Percentiles rank a stretch among this genome's conserved stretches.
Conservation (phyloP, 495 filamentous ascomycete genomes). For the Podospora didyma region DNA sequence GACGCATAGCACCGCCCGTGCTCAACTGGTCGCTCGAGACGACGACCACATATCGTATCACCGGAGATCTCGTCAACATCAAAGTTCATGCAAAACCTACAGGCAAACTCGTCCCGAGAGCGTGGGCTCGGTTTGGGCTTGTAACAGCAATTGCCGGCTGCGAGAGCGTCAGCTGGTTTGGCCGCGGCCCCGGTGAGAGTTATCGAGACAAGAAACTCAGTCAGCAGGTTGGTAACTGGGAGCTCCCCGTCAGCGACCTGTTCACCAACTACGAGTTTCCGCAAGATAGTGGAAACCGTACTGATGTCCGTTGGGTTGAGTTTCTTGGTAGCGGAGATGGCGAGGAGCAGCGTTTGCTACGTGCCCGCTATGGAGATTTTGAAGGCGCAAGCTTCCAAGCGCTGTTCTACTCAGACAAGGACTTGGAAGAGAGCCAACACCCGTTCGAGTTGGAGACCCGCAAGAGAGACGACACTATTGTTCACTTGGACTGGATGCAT, state of each 20-base stretch:
- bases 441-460: constrained; percentile 52
- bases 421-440: constrained; percentile 55
- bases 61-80: constrained; percentile 37
- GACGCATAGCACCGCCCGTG: constrained; percentile 54
- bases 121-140: constrained; percentile 58
- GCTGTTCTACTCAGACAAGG: constrained; percentile 44
- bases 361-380: constrained; percentile 37
- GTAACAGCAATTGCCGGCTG: constrained; percentile 42
- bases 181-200: constrained; percentile 59
- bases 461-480: constrained; percentile 45
- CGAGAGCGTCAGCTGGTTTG: constrained; percentile 54
- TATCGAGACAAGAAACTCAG: constrained; percentile 61
- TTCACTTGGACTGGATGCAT: constrained; percentile 59
- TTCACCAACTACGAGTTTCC: constrained; percentile 61
- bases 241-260: constrained; percentile 37
- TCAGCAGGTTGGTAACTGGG: constrained; percentile 52
- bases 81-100: constrained; percentile 36
- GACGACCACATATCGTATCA: constrained; percentile 52
- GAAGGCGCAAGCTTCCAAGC: constrained; percentile 51
- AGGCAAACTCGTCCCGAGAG: constrained; percentile 44
- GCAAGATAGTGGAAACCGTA: constrained; percentile 62
- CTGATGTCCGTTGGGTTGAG: constrained; percentile 57
- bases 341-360: constrained; percentile 28
- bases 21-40: constrained; percentile 58
- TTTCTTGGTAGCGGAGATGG: constrained; percentile 24